A percentile compares a stretch with the other conserved stretches of the same genome.
phyloP scores from a whole-genome alignment of 768 basidiomycete genomes.

The Suillus alpinus region DNA sequence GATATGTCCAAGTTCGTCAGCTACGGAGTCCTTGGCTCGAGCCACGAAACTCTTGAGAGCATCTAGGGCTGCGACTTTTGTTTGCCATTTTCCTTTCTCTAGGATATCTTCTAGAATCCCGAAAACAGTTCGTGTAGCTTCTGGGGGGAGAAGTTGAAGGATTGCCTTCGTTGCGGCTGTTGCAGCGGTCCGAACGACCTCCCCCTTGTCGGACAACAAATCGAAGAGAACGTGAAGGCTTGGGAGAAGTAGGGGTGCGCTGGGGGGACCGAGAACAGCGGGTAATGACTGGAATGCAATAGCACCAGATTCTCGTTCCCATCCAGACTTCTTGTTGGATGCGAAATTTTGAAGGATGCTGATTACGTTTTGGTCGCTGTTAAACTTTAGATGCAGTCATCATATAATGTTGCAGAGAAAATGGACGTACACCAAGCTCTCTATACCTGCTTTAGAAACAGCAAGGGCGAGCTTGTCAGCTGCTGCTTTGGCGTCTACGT shows the following conservation, averaged over 20 bases:
- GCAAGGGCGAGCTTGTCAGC: conserved; percentile 78
- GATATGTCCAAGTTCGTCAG: conserved; percentile 75
- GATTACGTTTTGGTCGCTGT: conserved; percentile 61
- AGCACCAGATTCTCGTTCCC: conserved; percentile 83
- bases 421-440: conserved; percentile 53
- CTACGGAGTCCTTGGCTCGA: conserved; percentile 70
- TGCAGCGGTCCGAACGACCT: conserved; percentile 85
- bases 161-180: conserved; percentile 77
- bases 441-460: conserved; percentile 59
- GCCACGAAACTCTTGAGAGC: conserved; percentile 74
- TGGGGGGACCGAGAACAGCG: conserved; percentile 62
- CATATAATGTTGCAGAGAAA: conserved; percentile 14
- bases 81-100: conserved; percentile 88
- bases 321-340: conserved; percentile 83
- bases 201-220: conserved; percentile 90
- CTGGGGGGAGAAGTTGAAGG: conserved; percentile 80
- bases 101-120: conserved; percentile 69
- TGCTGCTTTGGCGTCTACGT: conserved; percentile 78
- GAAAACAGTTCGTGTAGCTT: conserved; percentile 70
- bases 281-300: conserved; percentile 78
- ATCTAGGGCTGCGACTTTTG: conserved; percentile 91
- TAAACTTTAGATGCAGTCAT: conserved; percentile 6
- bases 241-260: conserved; percentile 72
- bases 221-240: conserved; percentile 79
- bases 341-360: conserved; percentile 66